Base-by-base conservation (phyloP, 2,329 filamentous ascomycete species). In the Aspergillus pseudotamarii region DNA sequence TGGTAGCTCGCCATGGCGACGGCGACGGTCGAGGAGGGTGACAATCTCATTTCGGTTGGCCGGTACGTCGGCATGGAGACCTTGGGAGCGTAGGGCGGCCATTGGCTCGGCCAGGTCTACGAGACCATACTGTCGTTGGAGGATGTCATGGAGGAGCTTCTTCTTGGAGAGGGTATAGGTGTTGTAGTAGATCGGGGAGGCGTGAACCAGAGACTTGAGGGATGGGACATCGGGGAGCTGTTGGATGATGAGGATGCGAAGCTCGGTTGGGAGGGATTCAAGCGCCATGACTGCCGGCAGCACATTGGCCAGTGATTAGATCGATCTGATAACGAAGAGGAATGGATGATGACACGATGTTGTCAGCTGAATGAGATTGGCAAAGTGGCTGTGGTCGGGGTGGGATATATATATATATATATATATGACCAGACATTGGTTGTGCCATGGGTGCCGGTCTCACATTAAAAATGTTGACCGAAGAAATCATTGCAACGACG, bases 201-300 rank as follows among this genome's bases (percentile, higher is more conserved):
- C 64, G 23, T 48, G 46, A 45, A 66, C 53, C 14, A 62, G 62
- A 14, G 56, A 43, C n/a, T 64, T 53, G 34, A 68, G 60, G 46
- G 66, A 54, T 16, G 43, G 51, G 14, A 61, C 45, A 45, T 68
- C 60, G 2, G 63, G 63, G n/a, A 67, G 41, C 12, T 56, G 46
- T 45, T 64, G 28, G 32, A 68, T 62, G 1, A 68, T 57, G 12
- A 57, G 62, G 48, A 68, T 61, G 26, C 62, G 62, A 2, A 68
- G 60, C 55, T 68, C 66, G 21, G 66, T 55, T 1, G 66, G 64
- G 16, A 68, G 58, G 12, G 50, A 46, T 61, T 68, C 66, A 16
- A 68, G 43, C 30, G 62, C 55, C 64, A 65, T 65, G 55, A 30
- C 43, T 56, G 51, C 51, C 32, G 51, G 32, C 51, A 38, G 32